Percentiles rank a stretch among this genome's conserved stretches.
These are phyloP conservation scores for Xerocomus spinulosus DNA, from an alignment of 768 basidiomycete genomes.

Conservation along the genomic window DNA sequence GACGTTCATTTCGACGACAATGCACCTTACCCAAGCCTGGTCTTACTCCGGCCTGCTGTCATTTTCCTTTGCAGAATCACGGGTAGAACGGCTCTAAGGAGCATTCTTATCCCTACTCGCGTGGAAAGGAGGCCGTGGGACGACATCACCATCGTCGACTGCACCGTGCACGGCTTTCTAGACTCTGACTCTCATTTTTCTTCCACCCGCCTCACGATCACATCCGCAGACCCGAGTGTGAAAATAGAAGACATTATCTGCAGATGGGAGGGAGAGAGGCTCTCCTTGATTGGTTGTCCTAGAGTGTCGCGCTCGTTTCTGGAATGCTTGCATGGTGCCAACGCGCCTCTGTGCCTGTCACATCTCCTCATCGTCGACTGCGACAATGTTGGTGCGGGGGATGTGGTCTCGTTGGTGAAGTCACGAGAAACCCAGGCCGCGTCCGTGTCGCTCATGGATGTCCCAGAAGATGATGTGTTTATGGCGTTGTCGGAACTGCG, in stretches of 20 bases:
- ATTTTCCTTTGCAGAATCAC: slow-evolving; percentile 3
- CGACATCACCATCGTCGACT: slow-evolving; percentile 4
- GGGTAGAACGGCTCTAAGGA: neutral
- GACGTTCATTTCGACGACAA: slow-evolving; percentile 5
- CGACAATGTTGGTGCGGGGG: slow-evolving; percentile 3
- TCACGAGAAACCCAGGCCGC: slow-evolving; percentile 3
- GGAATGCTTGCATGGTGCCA: neutral
- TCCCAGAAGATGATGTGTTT: neutral
- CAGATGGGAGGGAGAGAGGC: slow-evolving; percentile 4
- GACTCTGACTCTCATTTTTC: neutral
- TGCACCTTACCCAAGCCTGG: neutral
- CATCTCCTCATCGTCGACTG: slow-evolving; percentile 6
- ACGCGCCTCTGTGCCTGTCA: neutral
- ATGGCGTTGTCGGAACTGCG: slow-evolving; percentile 2
- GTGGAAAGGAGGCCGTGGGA: neutral
- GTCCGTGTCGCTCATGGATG: slow-evolving; percentile 5
- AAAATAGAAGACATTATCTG: slow-evolving; percentile 6
- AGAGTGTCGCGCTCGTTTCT: slow-evolving; percentile 1
- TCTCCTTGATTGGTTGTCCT: slow-evolving; percentile 4
- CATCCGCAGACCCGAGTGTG: neutral
- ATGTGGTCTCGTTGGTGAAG: slow-evolving; percentile 1
- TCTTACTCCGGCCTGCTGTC: neutral
- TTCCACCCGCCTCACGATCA: slow-evolving; percentile 3
- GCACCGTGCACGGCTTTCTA: neutral
- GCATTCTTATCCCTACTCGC: neutral